Percentiles rank a stretch among this genome's conserved stretches.
phyloP scores from a whole-genome alignment of 441 rosid genomes.

The Rhodomyrtus psidioides region DNA sequence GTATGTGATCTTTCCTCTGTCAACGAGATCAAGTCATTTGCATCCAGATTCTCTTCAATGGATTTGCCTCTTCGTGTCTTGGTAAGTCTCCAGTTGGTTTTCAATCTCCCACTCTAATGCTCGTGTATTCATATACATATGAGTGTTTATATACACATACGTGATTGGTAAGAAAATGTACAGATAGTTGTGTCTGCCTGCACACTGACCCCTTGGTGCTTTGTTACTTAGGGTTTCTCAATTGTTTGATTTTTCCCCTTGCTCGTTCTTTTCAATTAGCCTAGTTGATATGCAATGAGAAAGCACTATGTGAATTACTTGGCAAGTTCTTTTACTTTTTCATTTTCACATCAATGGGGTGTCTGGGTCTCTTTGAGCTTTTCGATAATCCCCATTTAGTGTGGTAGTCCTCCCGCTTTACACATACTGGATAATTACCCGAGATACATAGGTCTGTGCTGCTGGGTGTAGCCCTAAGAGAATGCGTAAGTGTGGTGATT shows the following conservation, averaged over 20 bases:
- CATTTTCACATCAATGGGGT: not conserved
- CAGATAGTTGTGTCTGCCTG: too few relatives aligned
- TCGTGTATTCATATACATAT: not conserved
- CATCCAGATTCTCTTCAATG: slow-evolving; percentile 64
- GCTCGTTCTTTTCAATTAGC: not conserved
- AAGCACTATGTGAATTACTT: not conserved
- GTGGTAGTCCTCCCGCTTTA: not conserved
- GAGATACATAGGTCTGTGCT: not conserved
- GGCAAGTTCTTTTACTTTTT: not conserved
- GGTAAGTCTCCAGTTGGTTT: slow-evolving; percentile 26
- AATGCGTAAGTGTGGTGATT: not conserved
- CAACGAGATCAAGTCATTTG: slow-evolving; percentile 65
- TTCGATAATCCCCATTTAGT: not conserved
- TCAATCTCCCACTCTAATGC: not conserved
- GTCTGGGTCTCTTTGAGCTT: not conserved
- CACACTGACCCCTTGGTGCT: not conserved
- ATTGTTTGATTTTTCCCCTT: not conserved
- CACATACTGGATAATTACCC: not conserved
- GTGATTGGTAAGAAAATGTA: not conserved
- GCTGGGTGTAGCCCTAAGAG: not conserved
- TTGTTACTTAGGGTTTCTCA: not conserved
- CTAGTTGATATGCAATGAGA: not conserved
- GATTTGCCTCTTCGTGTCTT: slow-evolving; percentile 71
- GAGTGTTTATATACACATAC: not conserved
- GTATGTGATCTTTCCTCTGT: slow-evolving; percentile 82